Evolutionary conservation across 2,329 filamentous ascomycete species (phyloP).

Genomic region (Botrytis sinoallii): DNA sequence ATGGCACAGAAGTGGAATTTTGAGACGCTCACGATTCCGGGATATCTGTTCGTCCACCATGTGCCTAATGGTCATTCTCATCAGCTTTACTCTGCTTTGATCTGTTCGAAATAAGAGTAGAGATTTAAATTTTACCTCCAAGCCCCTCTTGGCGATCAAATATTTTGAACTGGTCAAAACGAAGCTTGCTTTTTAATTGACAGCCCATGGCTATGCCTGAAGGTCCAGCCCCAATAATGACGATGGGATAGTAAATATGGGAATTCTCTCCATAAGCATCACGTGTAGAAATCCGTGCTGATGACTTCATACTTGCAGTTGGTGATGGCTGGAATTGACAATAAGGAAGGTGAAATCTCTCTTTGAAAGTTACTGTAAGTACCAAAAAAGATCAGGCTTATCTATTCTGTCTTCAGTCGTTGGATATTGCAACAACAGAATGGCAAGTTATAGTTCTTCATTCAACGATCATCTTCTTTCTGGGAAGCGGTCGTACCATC

Average conservation of each 20-base stretch:
- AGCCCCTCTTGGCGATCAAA: not conserved
- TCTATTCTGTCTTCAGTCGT: not conserved
- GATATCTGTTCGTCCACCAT: not conserved
- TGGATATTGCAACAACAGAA: not conserved
- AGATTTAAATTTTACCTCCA: not conserved
- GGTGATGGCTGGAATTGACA: not conserved
- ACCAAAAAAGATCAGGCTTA: not conserved
- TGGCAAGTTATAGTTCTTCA: not conserved
- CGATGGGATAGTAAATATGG: constrained; percentile 41
- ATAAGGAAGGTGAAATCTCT: not conserved
- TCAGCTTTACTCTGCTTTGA: not conserved
- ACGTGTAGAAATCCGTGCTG: not conserved
- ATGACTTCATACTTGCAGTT: not conserved
- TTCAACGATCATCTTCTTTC: not conserved
- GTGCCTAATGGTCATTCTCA: not conserved
- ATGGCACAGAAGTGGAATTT: not conserved
- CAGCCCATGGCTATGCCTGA: constrained; percentile 58
- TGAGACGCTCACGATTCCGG: not conserved
- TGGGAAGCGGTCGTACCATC: not conserved
- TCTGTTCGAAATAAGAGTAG: not conserved
- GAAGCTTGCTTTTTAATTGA: constrained; percentile 50
- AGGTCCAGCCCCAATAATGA: constrained; percentile 56
- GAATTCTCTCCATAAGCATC: not conserved
- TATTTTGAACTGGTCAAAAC: constrained; percentile 50
- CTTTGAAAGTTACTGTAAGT: not conserved